Evolutionary conservation across 768 basidiomycete genomes (phyloP).

Genomic region (Collybia sordida): DNA sequence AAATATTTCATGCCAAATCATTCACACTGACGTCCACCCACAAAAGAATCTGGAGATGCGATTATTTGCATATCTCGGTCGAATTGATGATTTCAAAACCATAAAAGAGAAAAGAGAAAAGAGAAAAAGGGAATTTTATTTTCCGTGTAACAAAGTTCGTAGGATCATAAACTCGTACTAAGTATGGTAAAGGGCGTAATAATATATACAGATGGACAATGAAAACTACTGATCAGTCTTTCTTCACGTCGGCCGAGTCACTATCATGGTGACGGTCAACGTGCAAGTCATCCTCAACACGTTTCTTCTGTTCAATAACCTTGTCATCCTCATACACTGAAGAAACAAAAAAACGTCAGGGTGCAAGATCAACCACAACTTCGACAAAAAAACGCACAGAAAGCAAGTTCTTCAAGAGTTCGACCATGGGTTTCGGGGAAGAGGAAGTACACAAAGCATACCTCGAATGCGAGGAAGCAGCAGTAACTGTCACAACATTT

Average conservation of each 20-base stretch:
- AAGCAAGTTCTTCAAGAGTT: conserved; percentile 58
- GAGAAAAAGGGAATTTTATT: no score
- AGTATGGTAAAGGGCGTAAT: no score
- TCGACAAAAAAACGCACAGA: conserved; percentile 20
- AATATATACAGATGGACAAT: not conserved
- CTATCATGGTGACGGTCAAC: conserved; percentile 1
- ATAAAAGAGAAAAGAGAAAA: no score
- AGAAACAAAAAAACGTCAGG: not conserved
- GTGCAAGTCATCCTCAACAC: conserved; percentile 37
- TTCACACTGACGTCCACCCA: no score
- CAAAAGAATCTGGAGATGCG: no score
- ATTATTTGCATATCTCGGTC: no score
- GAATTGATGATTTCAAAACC: no score
- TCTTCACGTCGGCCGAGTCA: not conserved
- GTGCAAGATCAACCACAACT: not conserved
- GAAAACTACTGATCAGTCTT: no score
- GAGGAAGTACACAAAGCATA: conserved; percentile 56
- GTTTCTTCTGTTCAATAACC: conserved; percentile 37
- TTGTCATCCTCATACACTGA: conserved; percentile 46
- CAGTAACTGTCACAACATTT: conserved; percentile 59
- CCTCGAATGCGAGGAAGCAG: conserved; percentile 52
- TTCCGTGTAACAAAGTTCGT: no score
- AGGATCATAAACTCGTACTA: no score
- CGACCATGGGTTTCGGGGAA: conserved; percentile 60
- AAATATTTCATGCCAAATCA: no score